Conservation (phyloP, 2,329 filamentous ascomycete species). For the Nothophaeocryptopus gaeumannii region DNA sequence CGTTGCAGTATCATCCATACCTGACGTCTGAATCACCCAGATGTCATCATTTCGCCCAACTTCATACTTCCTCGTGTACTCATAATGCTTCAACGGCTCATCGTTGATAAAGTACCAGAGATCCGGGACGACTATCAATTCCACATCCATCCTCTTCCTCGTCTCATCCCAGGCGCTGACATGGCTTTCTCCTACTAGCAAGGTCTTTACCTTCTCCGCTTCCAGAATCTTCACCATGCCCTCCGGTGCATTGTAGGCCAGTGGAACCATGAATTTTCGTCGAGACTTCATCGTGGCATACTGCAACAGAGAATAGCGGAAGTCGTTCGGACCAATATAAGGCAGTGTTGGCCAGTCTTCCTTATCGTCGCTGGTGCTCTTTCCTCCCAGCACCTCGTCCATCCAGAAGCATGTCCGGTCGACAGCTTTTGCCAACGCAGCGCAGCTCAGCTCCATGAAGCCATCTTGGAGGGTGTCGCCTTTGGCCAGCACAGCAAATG, state of each 20-base stretch:
- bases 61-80: not conserved
- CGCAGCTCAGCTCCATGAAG: conserved; percentile 16
- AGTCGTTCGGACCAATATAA: conserved; percentile 19
- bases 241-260: conserved; percentile 14
- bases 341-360: conserved; percentile 7
- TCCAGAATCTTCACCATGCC: conserved; percentile 14
- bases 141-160: not conserved
- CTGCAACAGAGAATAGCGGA: conserved; percentile 14
- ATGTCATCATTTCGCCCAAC: not conserved
- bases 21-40: conserved; percentile 8
- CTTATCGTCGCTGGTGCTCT: not conserved
- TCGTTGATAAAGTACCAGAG: conserved; percentile 5
- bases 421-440: conserved; percentile 12
- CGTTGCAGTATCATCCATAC: not conserved
- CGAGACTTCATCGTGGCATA: conserved; percentile 12
- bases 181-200: conserved; percentile 5
- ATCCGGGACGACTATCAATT: conserved; percentile 7
- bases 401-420: conserved; percentile 19
- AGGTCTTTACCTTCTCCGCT: not conserved
- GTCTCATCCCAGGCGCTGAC: conserved; percentile 3
- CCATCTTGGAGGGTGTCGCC: conserved; percentile 12
- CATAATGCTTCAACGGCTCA: not conserved
- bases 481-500: conserved; percentile 9
- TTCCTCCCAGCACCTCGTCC: conserved; percentile 10
- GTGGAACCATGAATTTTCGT: conserved; percentile 6